Evolutionary conservation across 2,329 filamentous ascomycete species (phyloP), one percentile per base, ranked within the genome.

Genomic region (Thielaviopsis euricoi): DNA sequence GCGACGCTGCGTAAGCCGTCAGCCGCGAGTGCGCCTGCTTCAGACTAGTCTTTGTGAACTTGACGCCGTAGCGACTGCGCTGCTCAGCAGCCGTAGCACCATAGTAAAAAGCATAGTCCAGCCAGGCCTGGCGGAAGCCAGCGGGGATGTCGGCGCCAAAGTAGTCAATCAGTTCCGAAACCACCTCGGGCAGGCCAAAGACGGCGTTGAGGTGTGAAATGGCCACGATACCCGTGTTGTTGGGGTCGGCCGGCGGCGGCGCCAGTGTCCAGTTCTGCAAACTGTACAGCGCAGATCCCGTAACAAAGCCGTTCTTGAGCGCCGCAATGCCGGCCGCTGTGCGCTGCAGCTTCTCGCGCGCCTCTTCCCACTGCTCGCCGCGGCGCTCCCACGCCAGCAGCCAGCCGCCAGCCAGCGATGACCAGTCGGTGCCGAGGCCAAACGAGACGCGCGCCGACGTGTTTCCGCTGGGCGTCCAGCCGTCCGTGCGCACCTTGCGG

Each of bases 91-190:
- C 65, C 0, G 70, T 63, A 0, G 77, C 79, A 9, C 71, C 70
- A 63, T 79, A 83, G 66, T 79, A 81, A 64, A 75, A 76, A 64
- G 77, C 79, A 66, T 83, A 83, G 54, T 82, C 79, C 1, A 81
- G 67, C 74, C 78, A 83, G 0, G 74, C 77, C 6, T 74, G 65
- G 53, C 76, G 70, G 64, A 83, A 81, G 0, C 72, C 73, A 9
- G 69, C 63, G 0, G 78, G 76, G 0, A 73, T 61, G 1, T 74
- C 71, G 0, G 71, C 68, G 2, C 70, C 73, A 15, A 71, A 73
- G 63, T 77, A 74, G 52, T 78, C 72, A 1, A 78, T 68, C 1
- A 80, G 63, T 61, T 83, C 79, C 0, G 79, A 74, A 9, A 80
- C 69, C 1, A 81, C 76, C 64, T 83, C 80, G 0, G 76, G 71